Evolutionary conservation across 306 rosid genomes (phyloP), one percentile per base, ranked within the genome.

Genomic region (Lathyrus tuberosus): DNA sequence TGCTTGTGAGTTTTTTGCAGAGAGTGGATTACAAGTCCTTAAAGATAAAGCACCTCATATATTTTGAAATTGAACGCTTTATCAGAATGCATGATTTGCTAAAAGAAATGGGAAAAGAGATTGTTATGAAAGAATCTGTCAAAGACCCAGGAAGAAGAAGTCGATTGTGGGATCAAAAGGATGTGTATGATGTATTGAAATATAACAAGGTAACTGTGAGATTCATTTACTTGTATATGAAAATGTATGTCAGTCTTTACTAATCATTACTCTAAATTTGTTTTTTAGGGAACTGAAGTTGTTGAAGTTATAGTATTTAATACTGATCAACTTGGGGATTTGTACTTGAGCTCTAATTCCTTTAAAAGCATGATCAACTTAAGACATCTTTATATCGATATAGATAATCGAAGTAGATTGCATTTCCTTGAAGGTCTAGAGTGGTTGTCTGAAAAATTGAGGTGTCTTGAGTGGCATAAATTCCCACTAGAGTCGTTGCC

Each of bases 121-220:
- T 77, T 43, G 73, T 83, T 53, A 61, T 6, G 3, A 5, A 26
- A 13, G 71, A 76, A 38, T 69, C 70, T 20, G 2, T 2, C 1
- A 47, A 78, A 8, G 6, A 61, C 1, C 67, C 71, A 0, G 83
- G 69, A 22, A 30, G 12, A 17, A 62, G 77, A 40, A 84, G 81
- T 26, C 66, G 85, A 17, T 12, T 80, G 28, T 71, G 67, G 61
- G 8, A 15, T 44, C 8, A 37, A 1, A 22, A 6, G 11, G 62
- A 51, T 0, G 38, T 51, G 14, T 49, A 0, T 7, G 20, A 67
- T 31, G 61, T 67, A 31, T 11, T 67, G 46, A 48, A 31, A 48
- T 16, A 4, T 16, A 15, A 31, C 6, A 31, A 20, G 22, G 22
- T 20, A 20, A 20, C 22, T 20, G 22, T 20, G 22, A 20, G 22